These are phyloP conservation scores for Lipomyces sp. DNA, from an alignment of 805 yeast genomes.

Conservation along the genomic window DNA sequence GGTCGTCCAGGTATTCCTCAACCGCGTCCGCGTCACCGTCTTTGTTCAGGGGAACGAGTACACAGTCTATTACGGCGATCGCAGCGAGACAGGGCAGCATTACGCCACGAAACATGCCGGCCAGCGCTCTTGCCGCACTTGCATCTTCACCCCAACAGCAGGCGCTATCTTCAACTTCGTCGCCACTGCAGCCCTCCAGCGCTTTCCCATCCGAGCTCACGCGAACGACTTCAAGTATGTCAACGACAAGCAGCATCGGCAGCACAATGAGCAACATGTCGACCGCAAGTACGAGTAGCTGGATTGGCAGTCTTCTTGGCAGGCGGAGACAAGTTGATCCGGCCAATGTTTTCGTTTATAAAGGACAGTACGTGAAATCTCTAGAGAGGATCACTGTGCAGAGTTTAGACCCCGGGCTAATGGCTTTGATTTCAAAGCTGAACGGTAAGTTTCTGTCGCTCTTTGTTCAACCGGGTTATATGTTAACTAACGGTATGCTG, in stretches of 20 bases:
- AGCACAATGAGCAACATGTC: constrained; percentile 17
- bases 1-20: constrained; percentile 5
- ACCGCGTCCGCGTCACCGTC: constrained; percentile 7
- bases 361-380: constrained; percentile 18
- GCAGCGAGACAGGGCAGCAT: neutral
- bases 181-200: neutral
- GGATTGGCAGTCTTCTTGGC: constrained; percentile 21
- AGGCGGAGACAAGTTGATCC: constrained; percentile 17
- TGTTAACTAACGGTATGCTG: neutral
- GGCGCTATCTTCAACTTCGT: neutral
- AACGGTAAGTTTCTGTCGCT: constrained; percentile 14
- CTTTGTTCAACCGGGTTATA: no score
- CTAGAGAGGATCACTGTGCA: constrained; percentile 27
- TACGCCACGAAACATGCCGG: constrained; percentile 1
- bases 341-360: constrained; percentile 11
- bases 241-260: constrained; percentile 14
- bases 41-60: neutral
- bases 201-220: constrained; percentile 11
- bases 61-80: constrained; percentile 2
- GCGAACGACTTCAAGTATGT: constrained; percentile 13
- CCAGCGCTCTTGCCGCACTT: no score
- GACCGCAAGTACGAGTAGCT: constrained; percentile 21
- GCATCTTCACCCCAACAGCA: neutral
- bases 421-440: constrained; percentile 25
- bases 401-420: constrained; percentile 27